These are phyloP conservation scores for Fusarium brachygibbosum DNA, from an alignment of 2,329 filamentous ascomycete genomes.

Conservation along the genomic window DNA sequence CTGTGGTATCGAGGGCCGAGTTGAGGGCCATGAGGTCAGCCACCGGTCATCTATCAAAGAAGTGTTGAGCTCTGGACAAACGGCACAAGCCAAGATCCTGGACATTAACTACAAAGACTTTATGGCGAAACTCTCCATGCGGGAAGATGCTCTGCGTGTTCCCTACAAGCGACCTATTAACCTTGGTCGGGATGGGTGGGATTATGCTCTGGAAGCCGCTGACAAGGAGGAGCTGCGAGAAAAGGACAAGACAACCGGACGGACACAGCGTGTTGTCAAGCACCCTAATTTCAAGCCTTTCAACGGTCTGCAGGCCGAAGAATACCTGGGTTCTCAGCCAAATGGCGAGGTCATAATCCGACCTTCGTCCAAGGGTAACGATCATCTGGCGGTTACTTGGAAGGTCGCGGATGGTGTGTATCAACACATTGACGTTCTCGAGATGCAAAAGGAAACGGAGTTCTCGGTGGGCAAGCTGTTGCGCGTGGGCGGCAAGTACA, in stretches of 20 bases:
- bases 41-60: constrained; percentile 78
- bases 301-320: constrained; percentile 91
- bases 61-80: constrained; percentile 83
- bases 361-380: constrained; percentile 93
- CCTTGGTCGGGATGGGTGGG: constrained; percentile 86
- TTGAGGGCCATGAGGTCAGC: constrained; percentile 86
- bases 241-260: constrained; percentile 86
- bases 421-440: constrained; percentile 96
- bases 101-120: constrained; percentile 91
- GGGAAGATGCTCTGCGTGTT: constrained; percentile 82
- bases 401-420: constrained; percentile 97
- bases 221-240: constrained; percentile 88
- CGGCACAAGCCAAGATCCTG: constrained; percentile 86
- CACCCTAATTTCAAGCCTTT: constrained; percentile 96
- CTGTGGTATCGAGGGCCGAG: constrained; percentile 91
- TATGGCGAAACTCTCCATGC: constrained; percentile 83
- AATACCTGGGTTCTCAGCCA: constrained; percentile 88
- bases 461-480: constrained; percentile 91
- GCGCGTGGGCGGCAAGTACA: constrained; percentile 88
- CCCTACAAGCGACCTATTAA: constrained; percentile 79
- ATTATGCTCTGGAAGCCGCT: constrained; percentile 81
- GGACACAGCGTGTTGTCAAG: constrained; percentile 95
- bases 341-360: constrained; percentile 94
- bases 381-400: constrained; percentile 97
- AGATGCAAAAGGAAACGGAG: constrained; percentile 96